These are phyloP conservation scores for Penicillium alfredii DNA, from an alignment of 495 filamentous ascomycete genomes.

Conservation along the genomic window DNA sequence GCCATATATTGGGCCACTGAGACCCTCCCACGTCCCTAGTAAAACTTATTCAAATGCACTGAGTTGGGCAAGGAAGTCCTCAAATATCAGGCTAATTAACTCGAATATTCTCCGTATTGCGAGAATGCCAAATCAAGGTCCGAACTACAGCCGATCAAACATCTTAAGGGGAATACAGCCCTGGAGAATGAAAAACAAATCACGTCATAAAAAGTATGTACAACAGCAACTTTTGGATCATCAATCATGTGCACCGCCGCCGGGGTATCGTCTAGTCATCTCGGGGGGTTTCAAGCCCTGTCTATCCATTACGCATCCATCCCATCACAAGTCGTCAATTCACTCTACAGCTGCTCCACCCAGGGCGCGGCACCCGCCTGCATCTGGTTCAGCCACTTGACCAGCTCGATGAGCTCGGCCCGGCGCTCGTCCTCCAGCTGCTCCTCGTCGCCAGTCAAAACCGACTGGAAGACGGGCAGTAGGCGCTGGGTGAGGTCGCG, in stretches of 20 bases:
- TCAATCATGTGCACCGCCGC: conserved; percentile 28
- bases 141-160: too few relatives aligned
- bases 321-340: conserved; percentile 24
- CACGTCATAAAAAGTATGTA: conserved; percentile 31
- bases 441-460: conserved; percentile 70
- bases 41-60: too few relatives aligned
- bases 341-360: conserved; percentile 39
- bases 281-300: conserved; percentile 22
- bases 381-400: conserved; percentile 61
- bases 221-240: conserved; percentile 28
- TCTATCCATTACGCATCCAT: conserved; percentile 37
- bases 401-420: conserved; percentile 59
- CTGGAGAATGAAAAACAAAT: too few relatives aligned
- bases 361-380: conserved; percentile 40
- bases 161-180: too few relatives aligned
- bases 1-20: too few relatives aligned
- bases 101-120: too few relatives aligned
- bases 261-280: conserved; percentile 43
- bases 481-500: conserved; percentile 70
- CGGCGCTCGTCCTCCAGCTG: conserved; percentile 82
- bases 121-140: too few relatives aligned
- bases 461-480: conserved; percentile 72
- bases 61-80: too few relatives aligned
- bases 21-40: too few relatives aligned
- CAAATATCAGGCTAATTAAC: too few relatives aligned